Evolutionary conservation across 1,284 basidiomycete genomes (phyloP).

Genomic region (Pisolithus thermaeus): DNA sequence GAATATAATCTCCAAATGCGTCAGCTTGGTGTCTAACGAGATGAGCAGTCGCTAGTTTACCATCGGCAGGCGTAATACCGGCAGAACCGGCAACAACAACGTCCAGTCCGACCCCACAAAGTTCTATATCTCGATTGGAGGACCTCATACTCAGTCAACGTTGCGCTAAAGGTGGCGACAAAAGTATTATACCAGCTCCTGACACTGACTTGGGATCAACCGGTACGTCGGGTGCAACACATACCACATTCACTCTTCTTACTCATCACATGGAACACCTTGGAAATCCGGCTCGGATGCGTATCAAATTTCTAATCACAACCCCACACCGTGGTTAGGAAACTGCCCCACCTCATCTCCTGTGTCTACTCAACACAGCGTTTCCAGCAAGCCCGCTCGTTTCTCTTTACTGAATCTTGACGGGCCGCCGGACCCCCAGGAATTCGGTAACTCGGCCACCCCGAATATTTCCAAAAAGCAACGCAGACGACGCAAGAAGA

Average conservation of each 20-base stretch:
- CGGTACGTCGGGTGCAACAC: background rate
- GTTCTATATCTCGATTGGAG: background rate
- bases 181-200: no score
- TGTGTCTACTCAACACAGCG: constrained; percentile 7
- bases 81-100: background rate
- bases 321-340: background rate
- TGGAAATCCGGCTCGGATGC: background rate
- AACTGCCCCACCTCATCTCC: background rate
- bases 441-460: constrained; percentile 27
- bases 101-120: background rate
- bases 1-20: constrained; percentile 1
- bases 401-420: constrained; percentile 51
- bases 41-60: constrained; percentile 3
- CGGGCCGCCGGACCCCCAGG: constrained; percentile 37
- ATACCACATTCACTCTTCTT: background rate
- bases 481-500: constrained; percentile 51
- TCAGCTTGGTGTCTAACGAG: constrained; percentile 5
- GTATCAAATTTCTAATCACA: background rate
- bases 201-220: background rate
- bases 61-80: constrained; percentile 1
- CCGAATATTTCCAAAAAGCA: constrained; percentile 37
- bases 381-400: constrained; percentile 11
- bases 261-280: background rate
- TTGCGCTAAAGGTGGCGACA: background rate
- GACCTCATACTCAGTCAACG: background rate